A percentile compares a stretch with the other conserved stretches of the same genome.
phyloP scores from a whole-genome alignment of 176 grass and related monocot species.

The Rhynchospora tenuis region DNA sequence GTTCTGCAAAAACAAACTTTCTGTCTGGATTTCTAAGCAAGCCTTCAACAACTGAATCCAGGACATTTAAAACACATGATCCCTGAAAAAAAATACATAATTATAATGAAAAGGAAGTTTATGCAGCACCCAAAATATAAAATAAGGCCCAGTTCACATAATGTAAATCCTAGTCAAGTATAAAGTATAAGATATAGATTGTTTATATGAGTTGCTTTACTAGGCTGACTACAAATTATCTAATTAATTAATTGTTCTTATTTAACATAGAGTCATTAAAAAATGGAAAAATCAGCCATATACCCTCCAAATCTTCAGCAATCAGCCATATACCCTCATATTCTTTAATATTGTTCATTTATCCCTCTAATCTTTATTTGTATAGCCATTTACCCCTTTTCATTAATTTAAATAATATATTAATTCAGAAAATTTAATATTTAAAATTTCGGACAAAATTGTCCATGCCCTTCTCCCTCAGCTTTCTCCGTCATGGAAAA shows the following conservation, averaged over 20 bases:
- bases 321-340: no score
- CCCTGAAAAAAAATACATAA: slow-evolving; percentile 31
- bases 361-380: no score
- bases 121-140: background rate
- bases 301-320: no score
- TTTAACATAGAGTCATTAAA: background rate
- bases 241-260: background rate
- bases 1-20: slow-evolving; percentile 76
- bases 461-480: no score
- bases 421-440: no score
- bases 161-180: background rate
- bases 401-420: no score
- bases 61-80: slow-evolving; percentile 60
- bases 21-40: slow-evolving; percentile 50
- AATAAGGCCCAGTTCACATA: background rate
- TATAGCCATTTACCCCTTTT: no score
- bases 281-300: no score
- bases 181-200: no score
- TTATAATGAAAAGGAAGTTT: background rate
- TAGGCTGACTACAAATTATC: background rate
- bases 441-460: no score
- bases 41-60: slow-evolving; percentile 77
- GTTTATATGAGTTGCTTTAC: background rate
- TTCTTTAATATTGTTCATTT: no score
- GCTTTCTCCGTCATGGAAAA: no score